Base-by-base conservation (phyloP, 192 early-diverging fungal genomes). In the Coemansia sp. region DNA sequence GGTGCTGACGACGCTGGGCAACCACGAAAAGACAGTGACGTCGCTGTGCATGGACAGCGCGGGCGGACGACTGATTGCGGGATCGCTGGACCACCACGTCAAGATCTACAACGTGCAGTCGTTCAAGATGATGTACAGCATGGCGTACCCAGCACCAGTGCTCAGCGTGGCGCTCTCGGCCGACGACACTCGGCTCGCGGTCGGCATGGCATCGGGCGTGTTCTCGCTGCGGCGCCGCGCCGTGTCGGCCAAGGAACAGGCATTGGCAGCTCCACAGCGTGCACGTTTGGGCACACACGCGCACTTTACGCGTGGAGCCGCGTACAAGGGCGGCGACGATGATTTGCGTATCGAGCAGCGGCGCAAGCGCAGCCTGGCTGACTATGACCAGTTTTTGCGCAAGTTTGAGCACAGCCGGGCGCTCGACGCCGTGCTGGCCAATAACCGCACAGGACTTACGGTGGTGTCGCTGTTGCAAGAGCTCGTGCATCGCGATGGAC, bases 1-100 rank as follows among this genome's bases (percentile, higher is more conserved):
- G 22, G 75, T 83, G n/a, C 66, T 96, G 62, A 85, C 88, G 37
- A 84, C 85, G 22, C 67, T 99, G 19, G 87, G 87, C 25, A 98
- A 97, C 77, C 94, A 96, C 71, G 92, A 96, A 83, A 99, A 99
- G 85, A 94, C 92, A 5, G 89, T 98, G 65, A 99, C 96, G 6
- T 86, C 88, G 25, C 71, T 98, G 83, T 86, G 86, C 59, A 85
- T 99, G 62, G 91, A 99, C 83, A 87, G 84, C 49, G 79, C 80
- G 10, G 84, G 84, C 54, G 83, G 89, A 5, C 83, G 92, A 17
- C 79, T 99, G 51, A 75, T 99, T 23, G 89, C 93, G 1, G 96
- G 94, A 1, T 93, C 93, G 15, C 83, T 97, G 56, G 97, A 99
- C 81, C 94, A 94, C 60, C 94, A 97, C 57, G 91, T 99, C 73